Evolutionary conservation across 768 basidiomycete genomes (phyloP).

Genomic region (Leccinum aurantiacum): DNA sequence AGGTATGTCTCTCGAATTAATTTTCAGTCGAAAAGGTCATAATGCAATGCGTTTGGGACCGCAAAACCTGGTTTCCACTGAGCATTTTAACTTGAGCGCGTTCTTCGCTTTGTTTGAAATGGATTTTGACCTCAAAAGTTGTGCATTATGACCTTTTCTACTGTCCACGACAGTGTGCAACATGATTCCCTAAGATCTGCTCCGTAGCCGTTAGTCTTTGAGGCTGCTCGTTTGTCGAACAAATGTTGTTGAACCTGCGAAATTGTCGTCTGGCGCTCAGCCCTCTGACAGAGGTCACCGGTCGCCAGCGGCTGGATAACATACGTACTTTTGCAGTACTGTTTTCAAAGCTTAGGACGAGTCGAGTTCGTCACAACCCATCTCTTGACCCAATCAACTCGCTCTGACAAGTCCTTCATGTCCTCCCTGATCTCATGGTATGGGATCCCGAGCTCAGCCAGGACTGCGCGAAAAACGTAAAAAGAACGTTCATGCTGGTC

Average conservation of each 20-base stretch:
- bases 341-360: conserved; percentile 11
- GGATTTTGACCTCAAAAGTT: conserved; percentile 22
- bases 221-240: background rate
- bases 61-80: conserved; percentile 15
- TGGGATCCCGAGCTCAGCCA: conserved; percentile 43
- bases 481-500: conserved; percentile 47
- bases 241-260: background rate
- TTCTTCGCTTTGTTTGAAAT: conserved; percentile 9
- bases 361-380: conserved; percentile 6
- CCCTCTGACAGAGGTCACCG: background rate
- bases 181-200: background rate
- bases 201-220: conserved; percentile 10
- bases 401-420: conserved; percentile 37
- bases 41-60: conserved; percentile 28
- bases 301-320: background rate
- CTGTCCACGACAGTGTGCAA: conserved; percentile 1
- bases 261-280: conserved; percentile 1
- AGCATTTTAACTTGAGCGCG: conserved; percentile 6
- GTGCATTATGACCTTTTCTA: conserved; percentile 32
- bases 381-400: conserved; percentile 24
- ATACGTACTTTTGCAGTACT: background rate
- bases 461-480: conserved; percentile 38
- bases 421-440: conserved; percentile 48
- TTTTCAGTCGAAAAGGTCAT: conserved; percentile 22
- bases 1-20: conserved; percentile 7